These are phyloP conservation scores for Diaporthe caulivora DNA, from an alignment of 2,329 filamentous ascomycete species.

Conservation along the genomic window DNA sequence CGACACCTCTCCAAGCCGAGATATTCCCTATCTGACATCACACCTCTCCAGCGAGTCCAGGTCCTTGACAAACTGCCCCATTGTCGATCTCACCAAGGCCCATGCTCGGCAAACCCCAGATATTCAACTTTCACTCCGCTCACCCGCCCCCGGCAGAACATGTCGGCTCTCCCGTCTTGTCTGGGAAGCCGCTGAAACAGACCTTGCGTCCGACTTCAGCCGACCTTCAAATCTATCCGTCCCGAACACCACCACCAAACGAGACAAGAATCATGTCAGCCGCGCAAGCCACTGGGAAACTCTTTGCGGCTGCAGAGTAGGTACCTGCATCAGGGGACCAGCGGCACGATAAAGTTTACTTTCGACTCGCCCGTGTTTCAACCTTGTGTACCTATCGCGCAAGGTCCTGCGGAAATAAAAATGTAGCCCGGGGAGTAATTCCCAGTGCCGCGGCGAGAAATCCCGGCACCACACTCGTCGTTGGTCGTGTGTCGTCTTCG, in stretches of 20 bases:
- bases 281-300: not conserved
- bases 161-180: not conserved
- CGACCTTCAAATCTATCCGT: not conserved
- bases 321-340: slow-evolving; percentile 22
- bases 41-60: not conserved
- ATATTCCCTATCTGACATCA: slow-evolving; percentile 39
- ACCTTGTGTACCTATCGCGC: not conserved
- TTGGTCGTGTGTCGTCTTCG: not conserved
- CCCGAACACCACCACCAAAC: not conserved
- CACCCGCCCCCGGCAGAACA: not conserved
- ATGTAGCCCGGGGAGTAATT: not conserved
- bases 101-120: slow-evolving; percentile 10
- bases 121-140: slow-evolving; percentile 11
- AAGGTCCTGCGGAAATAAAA: not conserved
- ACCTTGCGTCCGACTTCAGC: slow-evolving; percentile 23
- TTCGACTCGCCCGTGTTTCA: slow-evolving; percentile 13
- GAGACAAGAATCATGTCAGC: not conserved
- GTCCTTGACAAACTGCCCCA: not conserved
- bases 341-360: slow-evolving; percentile 1
- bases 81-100: slow-evolving; percentile 6
- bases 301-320: slow-evolving; percentile 2
- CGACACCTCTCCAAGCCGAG: slow-evolving; percentile 31
- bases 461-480: not conserved
- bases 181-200: not conserved
- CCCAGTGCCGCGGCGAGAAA: not conserved